Conservation (phyloP, 306 rosid species). For the Rosa chinensis region DNA sequence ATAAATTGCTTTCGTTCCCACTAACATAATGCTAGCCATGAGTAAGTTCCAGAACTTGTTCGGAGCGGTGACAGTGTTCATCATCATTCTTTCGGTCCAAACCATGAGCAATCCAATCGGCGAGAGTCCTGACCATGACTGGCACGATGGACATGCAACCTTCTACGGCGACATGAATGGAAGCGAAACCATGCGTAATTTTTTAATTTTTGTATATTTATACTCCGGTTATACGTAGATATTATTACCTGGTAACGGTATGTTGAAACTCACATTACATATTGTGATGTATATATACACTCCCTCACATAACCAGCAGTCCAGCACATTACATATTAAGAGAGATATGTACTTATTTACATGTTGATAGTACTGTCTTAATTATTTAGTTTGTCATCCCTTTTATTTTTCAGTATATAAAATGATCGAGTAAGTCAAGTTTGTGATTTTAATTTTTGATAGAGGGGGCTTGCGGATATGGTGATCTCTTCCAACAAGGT, state of each 20-base stretch:
- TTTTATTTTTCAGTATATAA: background rate
- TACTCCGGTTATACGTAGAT: background rate
- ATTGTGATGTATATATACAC: too few species aligned
- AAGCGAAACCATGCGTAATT: conserved; percentile 67
- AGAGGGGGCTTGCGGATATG: conserved; percentile 87
- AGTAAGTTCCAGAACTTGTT: background rate
- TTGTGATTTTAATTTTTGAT: background rate
- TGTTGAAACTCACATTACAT: background rate
- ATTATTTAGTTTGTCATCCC: too few species aligned
- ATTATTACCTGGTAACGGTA: too few species aligned
- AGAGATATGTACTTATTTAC: too few species aligned
- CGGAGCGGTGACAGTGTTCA: background rate
- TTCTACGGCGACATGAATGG: conserved; percentile 49
- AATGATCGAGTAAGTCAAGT: background rate
- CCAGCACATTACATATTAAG: too few species aligned
- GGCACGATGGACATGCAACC: conserved; percentile 59
- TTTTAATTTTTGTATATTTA: background rate
- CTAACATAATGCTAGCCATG: background rate
- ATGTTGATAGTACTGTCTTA: too few species aligned
- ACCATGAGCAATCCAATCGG: background rate
- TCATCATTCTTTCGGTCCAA: background rate
- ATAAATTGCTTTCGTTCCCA: background rate
- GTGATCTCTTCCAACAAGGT: conserved; percentile 45
- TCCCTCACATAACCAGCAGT: background rate
- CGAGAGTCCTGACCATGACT: conserved; percentile 1